Percentiles rank a stretch among this genome's conserved stretches.
Evolutionary conservation across 148 eudicot species (phyloP).

Genomic region (Rhododendron kiyosumense): DNA sequence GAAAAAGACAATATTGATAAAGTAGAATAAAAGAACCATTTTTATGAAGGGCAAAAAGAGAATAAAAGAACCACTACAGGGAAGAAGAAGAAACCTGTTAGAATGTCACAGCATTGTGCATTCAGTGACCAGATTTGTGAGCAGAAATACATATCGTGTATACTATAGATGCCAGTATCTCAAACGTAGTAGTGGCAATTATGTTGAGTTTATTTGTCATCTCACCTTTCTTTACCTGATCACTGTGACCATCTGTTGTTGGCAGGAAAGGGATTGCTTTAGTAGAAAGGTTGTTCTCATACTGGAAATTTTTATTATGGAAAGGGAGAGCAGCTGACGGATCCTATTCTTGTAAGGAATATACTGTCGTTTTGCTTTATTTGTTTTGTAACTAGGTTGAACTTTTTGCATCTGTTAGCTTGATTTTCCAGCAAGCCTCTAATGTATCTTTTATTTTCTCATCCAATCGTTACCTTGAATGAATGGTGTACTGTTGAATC

Average conservation of each 20-base stretch:
- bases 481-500: neutral
- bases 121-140: neutral
- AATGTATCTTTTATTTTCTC: neutral
- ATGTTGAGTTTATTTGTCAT: neutral
- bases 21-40: neutral
- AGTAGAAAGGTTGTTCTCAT: conserved; percentile 6
- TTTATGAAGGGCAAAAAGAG: neutral
- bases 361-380: neutral
- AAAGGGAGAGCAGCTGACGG: conserved; percentile 1
- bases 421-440: neutral
- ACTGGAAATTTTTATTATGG: neutral
- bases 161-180: neutral
- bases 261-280: conserved; percentile 43
- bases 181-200: neutral
- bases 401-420: neutral
- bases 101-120: neutral
- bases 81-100: neutral
- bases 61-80: neutral
- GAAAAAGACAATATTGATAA: neutral
- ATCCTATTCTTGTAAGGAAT: neutral
- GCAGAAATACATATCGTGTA: neutral
- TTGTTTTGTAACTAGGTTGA: neutral
- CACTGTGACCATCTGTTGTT: neutral
- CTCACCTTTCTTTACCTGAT: neutral
- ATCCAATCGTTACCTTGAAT: neutral